Conservation (phyloP, 1,139 yeast species). For the Groenewaldozyma auringiensis region DNA sequence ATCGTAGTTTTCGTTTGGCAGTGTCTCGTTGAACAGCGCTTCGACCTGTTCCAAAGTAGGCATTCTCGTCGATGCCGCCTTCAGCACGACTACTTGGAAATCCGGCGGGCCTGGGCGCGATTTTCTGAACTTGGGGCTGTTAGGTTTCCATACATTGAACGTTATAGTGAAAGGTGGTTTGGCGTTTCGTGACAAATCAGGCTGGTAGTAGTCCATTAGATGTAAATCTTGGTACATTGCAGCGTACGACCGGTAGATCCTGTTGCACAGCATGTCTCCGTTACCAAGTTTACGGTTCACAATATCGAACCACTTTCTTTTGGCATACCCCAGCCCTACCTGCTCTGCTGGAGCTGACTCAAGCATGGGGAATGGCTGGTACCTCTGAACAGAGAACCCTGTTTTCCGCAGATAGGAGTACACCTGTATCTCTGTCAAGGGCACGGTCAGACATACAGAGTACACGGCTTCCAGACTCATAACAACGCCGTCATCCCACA, state of each 20-base stretch:
- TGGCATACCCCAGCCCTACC: neutral
- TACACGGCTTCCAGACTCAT: conserved; percentile 64
- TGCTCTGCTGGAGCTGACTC: neutral
- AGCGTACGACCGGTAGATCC: conserved; percentile 13
- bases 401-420: conserved; percentile 69
- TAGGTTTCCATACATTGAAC: conserved; percentile 83
- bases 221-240: conserved; percentile 18
- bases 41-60: conserved; percentile 42
- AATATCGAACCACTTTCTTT: neutral
- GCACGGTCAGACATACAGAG: conserved; percentile 43
- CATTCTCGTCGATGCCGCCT: conserved; percentile 42
- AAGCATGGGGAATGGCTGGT: conserved; percentile 10
- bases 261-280: neutral
- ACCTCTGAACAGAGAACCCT: conserved; percentile 61
- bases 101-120: conserved; percentile 66
- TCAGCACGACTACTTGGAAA: conserved; percentile 58
- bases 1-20: conserved; percentile 19
- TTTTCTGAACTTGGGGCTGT: conserved; percentile 54
- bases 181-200: conserved; percentile 9
- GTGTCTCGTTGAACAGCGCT: conserved; percentile 27
- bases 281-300: neutral
- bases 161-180: conserved; percentile 25
- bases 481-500: conserved; percentile 36
- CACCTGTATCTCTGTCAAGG: conserved; percentile 56
- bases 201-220: conserved; percentile 18